Base-by-base conservation (phyloP, 176 grass and related monocot genomes). In the Eragrostis curvula region DNA sequence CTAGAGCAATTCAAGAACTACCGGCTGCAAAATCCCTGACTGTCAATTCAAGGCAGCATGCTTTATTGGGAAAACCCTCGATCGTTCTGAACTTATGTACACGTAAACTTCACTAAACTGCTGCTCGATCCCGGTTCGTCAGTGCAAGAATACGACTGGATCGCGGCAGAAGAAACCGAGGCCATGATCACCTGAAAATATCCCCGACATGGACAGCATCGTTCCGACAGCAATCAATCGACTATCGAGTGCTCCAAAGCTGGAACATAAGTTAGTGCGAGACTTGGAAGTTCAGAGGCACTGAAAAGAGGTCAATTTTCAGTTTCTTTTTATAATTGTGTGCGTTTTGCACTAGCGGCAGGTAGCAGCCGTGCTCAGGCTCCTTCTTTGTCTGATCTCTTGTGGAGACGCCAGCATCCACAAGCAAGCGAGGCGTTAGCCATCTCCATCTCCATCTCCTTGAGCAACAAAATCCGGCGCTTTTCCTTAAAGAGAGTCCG, bases 321-420 rank as follows among this genome's bases (percentile, higher is more conserved):
- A n/a, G 42, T 36, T 9, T 68, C 18, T 11, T 21, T 66, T 32
- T n/a, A 25, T 32, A 83, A 45, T 39, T 49, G 29, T 73, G 68
- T 56, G 61, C 43, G 58, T 74, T 71, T 23, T 51, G 58, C 41
- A 56, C 74, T 53, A 71, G 15, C 65, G 61, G 7, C 18, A 61
- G 7, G 24, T 51, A 16, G 29, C 32, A 66, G 16, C 16, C 7
- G 9, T 3, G 6, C 7, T 9, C 21, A n/a, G 21, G 28, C 27
- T 23, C 14, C 43, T 39, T 5, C 43, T 68, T 56, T 52, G 62
- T 5, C 70, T 60, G 57, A 23, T 42, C 17, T 51, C 71, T 48
- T 70, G 77, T 89, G 87, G 77, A 42, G 83, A 41, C 10, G 47
- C 83, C 71, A 89, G 71, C 68, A 74, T 49, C 44, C 16, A 28